Base-by-base conservation (phyloP, 1,284 basidiomycete species). In the Volvariella volvacea region DNA sequence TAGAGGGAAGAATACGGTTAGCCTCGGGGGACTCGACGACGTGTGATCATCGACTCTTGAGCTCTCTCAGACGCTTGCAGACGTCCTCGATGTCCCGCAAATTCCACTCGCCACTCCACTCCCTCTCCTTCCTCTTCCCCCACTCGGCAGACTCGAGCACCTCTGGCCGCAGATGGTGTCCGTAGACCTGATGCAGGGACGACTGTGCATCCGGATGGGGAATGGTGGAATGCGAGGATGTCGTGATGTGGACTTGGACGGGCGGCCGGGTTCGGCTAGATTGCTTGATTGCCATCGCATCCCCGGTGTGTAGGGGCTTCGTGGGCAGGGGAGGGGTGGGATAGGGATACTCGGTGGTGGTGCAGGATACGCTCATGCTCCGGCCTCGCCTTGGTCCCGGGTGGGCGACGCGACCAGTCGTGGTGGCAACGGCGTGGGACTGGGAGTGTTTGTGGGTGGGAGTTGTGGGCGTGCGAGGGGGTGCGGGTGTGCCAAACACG, bases 91-190 rank as follows among this genome's bases (percentile, higher is more conserved):
- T 56, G 51, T 64, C 62, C 37, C 50, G 48, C 10, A 55, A 28
- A 47, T 62, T 64, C 65, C 65, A 67, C 45, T 65, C 63, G 2
- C 65, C 65, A 44, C 59, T 65, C 64, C 64, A 65, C 25, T 58
- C 61, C 12, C 50, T 47, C 44, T 63, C 62, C 44, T 58, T 63
- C 20, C 61, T 42, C 4, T 39, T 14, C 25, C 48, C 31, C 45
- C 31, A 39, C 12, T 22, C 22, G 30, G 32, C 8, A 16, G 21
- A 9, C 6, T 9, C 14, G 10, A 36, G n/a, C n/a, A 36, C 14
- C 6, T 15, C 14, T 15, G 34, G 19, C 6, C 15, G 14, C 8
- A 20, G 15, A 36, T 16, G 14, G 34, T 36, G 34, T 7, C 15
- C n/a, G 25, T 17, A n/a, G 42, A n/a, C n/a, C n/a, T 15, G 4